Conservation (phyloP, 129 eudicot species). For the carrot (Daucus carota) region DH1_v3.0 NC_030388.2:21960001-21960500, state of each 20-base stretch:
- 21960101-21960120: slow-evolving; percentile 74
- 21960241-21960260: slow-evolving; percentile 88
- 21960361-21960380: background rate
- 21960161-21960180: background rate
- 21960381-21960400: background rate
- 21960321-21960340: slow-evolving; percentile 1
- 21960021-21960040: slow-evolving; percentile 35
- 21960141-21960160: slow-evolving; percentile 2
- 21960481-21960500: slow-evolving; percentile 59
- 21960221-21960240: slow-evolving; percentile 74
- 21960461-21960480: slow-evolving; percentile 4
- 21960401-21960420: background rate
- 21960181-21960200: slow-evolving; percentile 16
- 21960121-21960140: slow-evolving; percentile 52
- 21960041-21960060: slow-evolving; percentile 79
- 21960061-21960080: slow-evolving; percentile 98
- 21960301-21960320: slow-evolving; percentile 55
- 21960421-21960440: background rate
- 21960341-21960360: background rate
- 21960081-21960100: slow-evolving; percentile 80
- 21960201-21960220: slow-evolving; percentile 99
- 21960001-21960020: background rate
- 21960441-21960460: background rate
- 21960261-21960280: slow-evolving; percentile 94
- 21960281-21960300: slow-evolving; percentile 88